phyloP scores from a whole-genome alignment of 2,329 filamentous ascomycete genomes.

The Epichloe aotearoae region DNA sequence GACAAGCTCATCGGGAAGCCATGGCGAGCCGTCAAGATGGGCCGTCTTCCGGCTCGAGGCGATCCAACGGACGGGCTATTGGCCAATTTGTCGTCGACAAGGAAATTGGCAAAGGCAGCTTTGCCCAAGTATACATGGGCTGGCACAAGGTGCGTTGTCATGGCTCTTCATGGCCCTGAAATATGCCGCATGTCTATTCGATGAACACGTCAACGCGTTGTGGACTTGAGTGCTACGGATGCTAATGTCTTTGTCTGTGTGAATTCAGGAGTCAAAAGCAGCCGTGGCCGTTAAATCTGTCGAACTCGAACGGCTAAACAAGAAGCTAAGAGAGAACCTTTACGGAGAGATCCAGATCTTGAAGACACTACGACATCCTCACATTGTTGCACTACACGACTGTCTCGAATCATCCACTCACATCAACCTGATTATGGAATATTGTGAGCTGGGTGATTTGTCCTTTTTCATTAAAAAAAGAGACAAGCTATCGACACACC shows the following conservation, averaged over 20 bases:
- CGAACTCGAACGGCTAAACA: constrained; percentile 78
- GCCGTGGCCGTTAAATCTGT: constrained; percentile 95
- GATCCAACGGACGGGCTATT: constrained; percentile 28
- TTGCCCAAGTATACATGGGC: constrained; percentile 86
- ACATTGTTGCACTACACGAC: constrained; percentile 92
- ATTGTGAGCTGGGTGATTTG: constrained; percentile 87
- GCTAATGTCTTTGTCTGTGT: neutral
- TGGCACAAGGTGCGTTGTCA: constrained; percentile 54
- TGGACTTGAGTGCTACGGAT: neutral
- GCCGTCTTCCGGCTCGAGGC: constrained; percentile 23
- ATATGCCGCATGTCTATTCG: neutral
- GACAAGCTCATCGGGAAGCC: constrained; percentile 21
- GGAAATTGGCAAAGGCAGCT: constrained; percentile 95
- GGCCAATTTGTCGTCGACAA: constrained; percentile 72
- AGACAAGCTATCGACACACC: constrained; percentile 64
- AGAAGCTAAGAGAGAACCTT: constrained; percentile 92
- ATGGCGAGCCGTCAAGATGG: constrained; percentile 27
- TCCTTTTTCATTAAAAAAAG: constrained; percentile 95
- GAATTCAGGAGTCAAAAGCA: constrained; percentile 56
- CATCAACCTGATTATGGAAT: constrained; percentile 98
- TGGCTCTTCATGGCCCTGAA: neutral
- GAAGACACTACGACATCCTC: constrained; percentile 83
- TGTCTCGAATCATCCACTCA: constrained; percentile 77
- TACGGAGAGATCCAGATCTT: constrained; percentile 93
- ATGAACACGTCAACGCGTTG: too few relatives aligned